A percentile compares a stretch with the other conserved stretches of the same genome.
phyloP scores from a whole-genome alignment of 2,329 filamentous ascomycete genomes.

The Phyllosticta capitalensis region DNA sequence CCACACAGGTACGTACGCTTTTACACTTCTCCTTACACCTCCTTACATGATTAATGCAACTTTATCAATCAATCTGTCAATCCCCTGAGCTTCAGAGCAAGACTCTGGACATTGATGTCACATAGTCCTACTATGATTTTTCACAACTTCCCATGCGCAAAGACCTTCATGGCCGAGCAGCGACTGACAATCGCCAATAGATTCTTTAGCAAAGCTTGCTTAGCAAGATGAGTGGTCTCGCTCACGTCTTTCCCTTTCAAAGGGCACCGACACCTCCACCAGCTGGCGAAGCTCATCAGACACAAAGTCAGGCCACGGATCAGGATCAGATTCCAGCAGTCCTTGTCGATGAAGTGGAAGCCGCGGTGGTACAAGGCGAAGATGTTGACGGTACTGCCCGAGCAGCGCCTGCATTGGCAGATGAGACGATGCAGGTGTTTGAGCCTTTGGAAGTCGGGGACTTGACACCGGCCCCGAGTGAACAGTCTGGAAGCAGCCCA shows the following conservation, averaged over 20 bases:
- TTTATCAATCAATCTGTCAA: conserved; percentile 12
- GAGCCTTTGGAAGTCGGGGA: conserved; percentile 9
- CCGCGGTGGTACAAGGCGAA: background rate
- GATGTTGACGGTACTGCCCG: background rate
- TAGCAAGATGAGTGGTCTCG: conserved; percentile 6
- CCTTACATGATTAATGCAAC: conserved; percentile 10
- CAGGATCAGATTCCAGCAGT: background rate
- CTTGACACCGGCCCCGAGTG: conserved; percentile 3
- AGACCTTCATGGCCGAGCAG: background rate
- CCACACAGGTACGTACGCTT: background rate
- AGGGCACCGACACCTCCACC: background rate
- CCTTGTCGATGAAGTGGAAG: background rate
- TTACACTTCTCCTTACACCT: background rate
- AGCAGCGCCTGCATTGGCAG: background rate
- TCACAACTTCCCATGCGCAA: background rate
- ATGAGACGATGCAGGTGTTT: conserved; percentile 6
- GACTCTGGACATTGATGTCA: conserved; percentile 8
- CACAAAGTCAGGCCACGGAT: background rate
- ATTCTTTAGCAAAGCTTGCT: background rate
- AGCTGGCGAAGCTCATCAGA: background rate
- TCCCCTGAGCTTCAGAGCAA: conserved; percentile 9
- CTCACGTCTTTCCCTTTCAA: conserved; percentile 10
- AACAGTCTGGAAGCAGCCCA: conserved; percentile 3
- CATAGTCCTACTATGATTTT: conserved; percentile 9
- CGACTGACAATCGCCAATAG: background rate